Percentiles rank a stretch among this genome's conserved stretches.
These are phyloP conservation scores for Morella rubra DNA, from an alignment of 306 rosid species.

Conservation along the genomic window DNA sequence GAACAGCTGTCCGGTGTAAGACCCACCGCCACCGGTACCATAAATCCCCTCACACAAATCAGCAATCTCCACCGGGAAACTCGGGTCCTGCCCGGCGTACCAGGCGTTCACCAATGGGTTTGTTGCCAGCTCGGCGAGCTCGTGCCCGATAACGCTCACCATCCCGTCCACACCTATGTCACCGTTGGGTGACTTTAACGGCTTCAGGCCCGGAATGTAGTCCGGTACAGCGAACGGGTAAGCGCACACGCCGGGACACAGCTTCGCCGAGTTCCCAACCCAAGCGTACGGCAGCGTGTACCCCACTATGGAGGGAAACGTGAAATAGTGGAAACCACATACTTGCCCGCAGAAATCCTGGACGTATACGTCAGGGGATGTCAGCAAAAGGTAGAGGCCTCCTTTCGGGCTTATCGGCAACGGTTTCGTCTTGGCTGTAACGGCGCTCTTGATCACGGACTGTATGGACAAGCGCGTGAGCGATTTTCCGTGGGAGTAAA, in stretches of 20 bases:
- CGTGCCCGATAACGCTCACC: conserved; percentile 92
- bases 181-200: conserved; percentile 82
- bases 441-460: conserved; percentile 80
- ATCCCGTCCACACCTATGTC: conserved; percentile 93
- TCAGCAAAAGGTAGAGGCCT: conserved; percentile 72
- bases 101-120: conserved; percentile 92
- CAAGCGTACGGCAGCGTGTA: conserved; percentile 93
- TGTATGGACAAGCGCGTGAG: conserved; percentile 76
- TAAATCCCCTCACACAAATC: conserved; percentile 97
- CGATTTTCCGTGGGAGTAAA: conserved; percentile 78
- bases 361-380: conserved; percentile 82
- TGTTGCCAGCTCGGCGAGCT: conserved; percentile 84
- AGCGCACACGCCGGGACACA: conserved; percentile 78
- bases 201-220: conserved; percentile 56
- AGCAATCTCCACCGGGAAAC: conserved; percentile 87
- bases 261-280: conserved; percentile 82
- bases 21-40: conserved; percentile 94
- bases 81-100: conserved; percentile 97
- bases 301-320: conserved; percentile 84
- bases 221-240: conserved; percentile 82
- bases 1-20: conserved; percentile 85
- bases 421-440: conserved; percentile 57
- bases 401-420: conserved; percentile 55
- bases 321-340: conserved; percentile 95
- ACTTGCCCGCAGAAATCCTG: conserved; percentile 86